Percentiles rank a stretch among this genome's conserved stretches.
Conservation (phyloP, 2,329 filamentous ascomycete species). For the Trichoderma gracile region DNA sequence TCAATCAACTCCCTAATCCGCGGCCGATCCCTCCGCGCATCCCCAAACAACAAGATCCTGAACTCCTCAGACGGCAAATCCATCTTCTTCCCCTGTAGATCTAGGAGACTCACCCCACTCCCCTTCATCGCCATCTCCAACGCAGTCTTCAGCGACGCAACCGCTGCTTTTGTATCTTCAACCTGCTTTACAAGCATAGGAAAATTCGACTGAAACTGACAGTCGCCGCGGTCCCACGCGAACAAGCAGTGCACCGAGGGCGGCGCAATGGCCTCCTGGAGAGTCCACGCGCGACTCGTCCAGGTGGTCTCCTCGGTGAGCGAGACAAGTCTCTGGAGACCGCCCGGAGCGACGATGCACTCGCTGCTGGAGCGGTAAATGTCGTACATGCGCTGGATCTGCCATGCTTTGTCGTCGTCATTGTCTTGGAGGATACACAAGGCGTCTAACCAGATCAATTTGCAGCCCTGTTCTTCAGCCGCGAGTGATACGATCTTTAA, state of each 20-base stretch:
- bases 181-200: background rate
- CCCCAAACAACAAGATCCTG: constrained; percentile 1
- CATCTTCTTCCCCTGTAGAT: background rate
- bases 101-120: background rate
- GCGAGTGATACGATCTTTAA: constrained; percentile 6
- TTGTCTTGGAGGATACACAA: constrained; percentile 15
- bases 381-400: constrained; percentile 22
- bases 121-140: constrained; percentile 17
- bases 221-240: background rate
- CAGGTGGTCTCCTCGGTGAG: constrained; percentile 7
- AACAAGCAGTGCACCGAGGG: constrained; percentile 7
- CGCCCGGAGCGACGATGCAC: constrained; percentile 17
- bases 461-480: background rate
- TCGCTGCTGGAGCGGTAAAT: background rate
- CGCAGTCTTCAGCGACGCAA: background rate
- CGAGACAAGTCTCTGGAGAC: constrained; percentile 3
- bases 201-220: constrained; percentile 3
- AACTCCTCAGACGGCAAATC: background rate
- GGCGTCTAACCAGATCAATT: constrained; percentile 1
- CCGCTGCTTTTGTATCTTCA: background rate
- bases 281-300: constrained; percentile 9
- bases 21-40: background rate
- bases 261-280: constrained; percentile 12
- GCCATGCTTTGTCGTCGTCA: constrained; percentile 14
- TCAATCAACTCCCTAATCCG: constrained; percentile 4